Evolutionary conservation across 2,329 filamentous ascomycete species (phyloP).

Genomic region (Fusarium guadeloupense): DNA sequence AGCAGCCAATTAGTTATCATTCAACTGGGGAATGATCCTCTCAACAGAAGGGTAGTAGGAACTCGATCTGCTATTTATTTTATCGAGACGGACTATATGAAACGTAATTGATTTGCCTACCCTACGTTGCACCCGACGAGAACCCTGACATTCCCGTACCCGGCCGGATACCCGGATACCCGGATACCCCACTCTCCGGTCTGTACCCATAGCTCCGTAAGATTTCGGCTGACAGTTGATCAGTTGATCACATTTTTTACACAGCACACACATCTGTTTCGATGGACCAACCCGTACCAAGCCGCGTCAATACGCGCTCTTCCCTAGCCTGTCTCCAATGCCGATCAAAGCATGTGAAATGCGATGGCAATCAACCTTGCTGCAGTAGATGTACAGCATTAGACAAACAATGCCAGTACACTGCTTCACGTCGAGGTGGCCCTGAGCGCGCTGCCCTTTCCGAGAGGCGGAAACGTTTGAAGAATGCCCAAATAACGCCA

Average conservation of each 20-base stretch:
- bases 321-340: conserved; percentile 61
- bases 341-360: conserved; percentile 61
- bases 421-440: conserved; percentile 60
- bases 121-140: no score
- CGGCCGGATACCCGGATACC: conserved; percentile 14
- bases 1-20: no score
- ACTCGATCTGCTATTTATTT: no score
- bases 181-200: conserved; percentile 12
- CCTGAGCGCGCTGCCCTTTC: conserved; percentile 45
- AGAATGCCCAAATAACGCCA: rapidly evolving
- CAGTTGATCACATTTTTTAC: no score
- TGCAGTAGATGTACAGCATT: conserved; percentile 57
- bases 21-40: no score
- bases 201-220: no score
- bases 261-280: no score
- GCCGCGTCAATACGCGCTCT: conserved; percentile 19
- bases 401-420: conserved; percentile 58
- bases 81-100: no score
- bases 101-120: not conserved
- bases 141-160: no score
- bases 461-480: conserved; percentile 39
- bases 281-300: conserved; percentile 4
- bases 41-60: no score
- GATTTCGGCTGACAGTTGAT: no score
- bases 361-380: conserved; percentile 58